Base-by-base conservation (phyloP, 257 asterid genomes). In the Verbascum thapsus region DNA sequence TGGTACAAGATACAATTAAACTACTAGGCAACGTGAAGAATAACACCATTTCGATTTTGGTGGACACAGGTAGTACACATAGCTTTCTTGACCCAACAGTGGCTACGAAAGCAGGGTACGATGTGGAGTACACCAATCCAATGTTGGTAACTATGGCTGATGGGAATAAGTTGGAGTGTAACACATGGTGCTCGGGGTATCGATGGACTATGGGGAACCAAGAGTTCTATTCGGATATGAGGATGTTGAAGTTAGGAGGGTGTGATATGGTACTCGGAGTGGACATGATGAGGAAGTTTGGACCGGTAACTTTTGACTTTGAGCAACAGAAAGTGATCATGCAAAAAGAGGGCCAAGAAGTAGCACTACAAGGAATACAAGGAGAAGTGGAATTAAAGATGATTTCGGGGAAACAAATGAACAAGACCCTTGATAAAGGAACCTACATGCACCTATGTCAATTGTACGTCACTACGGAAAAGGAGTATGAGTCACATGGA, bases 241-340 rank as follows among this genome's bases (percentile, higher is more conserved):
- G 2, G 17, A 7, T 10, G 0, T 30, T 0, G 32, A 4, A 7
- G 15, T 4, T 0, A 44, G 6, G 56, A 3, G 6, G 13, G 0
- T 30, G 30, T 61, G 67, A 44, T 10, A 45, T 61, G 45, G 41
- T 61, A 0, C 7, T 45, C 0, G 67, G 67, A 0, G 67, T 61
- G 1, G 67, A 62, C 12, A 15, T n/a, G 19, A 5, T 48, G 4
- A 48, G 45, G 19, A 20, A 32, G 1, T 11, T 61, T 5, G 44
- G 30, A 15, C 35, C 10, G 0, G 0, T 16, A 2, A 2, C 41
- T 1, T 47, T 62, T 47, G 37, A 48, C 16, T 61, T 62, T 16
- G 32, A 7, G 18, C 2, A 8, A 3, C 0, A n/a, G 8, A 40
- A 1, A 1, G 18, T 54, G 5, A 0, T 53, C 1, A n/a, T n/a